Evolutionary conservation across 139 green algal species (phyloP).

Genomic region (Closterium sp.): DNA sequence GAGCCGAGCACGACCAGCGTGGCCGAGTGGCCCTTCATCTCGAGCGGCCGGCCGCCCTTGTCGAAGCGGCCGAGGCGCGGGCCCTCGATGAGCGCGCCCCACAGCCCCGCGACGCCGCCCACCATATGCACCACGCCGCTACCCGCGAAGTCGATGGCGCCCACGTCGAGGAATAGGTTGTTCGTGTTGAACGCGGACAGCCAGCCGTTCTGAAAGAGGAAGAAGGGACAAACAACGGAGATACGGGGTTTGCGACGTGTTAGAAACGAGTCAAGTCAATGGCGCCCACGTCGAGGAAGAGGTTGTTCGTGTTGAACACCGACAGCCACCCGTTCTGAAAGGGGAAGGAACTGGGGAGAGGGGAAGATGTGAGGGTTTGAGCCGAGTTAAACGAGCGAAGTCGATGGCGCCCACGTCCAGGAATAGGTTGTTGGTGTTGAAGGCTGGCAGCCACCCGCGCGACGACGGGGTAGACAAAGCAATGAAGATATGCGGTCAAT

Average conservation of each 20-base stretch:
- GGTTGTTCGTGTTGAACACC: no score
- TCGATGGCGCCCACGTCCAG: no score
- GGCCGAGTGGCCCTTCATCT: conserved; percentile 76
- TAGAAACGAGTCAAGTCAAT: no score
- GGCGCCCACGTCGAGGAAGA: not conserved
- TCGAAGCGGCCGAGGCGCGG: conserved; percentile 90
- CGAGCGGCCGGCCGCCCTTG: conserved; percentile 42
- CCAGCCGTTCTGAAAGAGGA: conserved; percentile 46
- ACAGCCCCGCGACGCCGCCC: conserved; percentile 54
- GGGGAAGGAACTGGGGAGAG: no score
- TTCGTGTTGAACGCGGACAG: conserved; percentile 45
- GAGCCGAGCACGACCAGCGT: conserved; percentile 64
- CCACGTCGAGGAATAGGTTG: conserved; percentile 34
- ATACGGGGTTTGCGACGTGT: no score
- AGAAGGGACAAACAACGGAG: no score
- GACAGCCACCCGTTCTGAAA: not conserved
- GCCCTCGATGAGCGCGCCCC: conserved; percentile 76
- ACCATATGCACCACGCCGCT: conserved; percentile 68
- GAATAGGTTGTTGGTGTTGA: no score
- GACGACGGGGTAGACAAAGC: no score
- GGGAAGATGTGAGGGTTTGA: no score
- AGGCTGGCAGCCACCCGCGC: no score
- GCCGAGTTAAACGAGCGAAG: no score
- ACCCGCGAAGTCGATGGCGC: conserved; percentile 57
- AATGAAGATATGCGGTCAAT: no score